phyloP scores from a whole-genome alignment of 2,329 filamentous ascomycete genomes.

The Fonsecaea nubica region DNA sequence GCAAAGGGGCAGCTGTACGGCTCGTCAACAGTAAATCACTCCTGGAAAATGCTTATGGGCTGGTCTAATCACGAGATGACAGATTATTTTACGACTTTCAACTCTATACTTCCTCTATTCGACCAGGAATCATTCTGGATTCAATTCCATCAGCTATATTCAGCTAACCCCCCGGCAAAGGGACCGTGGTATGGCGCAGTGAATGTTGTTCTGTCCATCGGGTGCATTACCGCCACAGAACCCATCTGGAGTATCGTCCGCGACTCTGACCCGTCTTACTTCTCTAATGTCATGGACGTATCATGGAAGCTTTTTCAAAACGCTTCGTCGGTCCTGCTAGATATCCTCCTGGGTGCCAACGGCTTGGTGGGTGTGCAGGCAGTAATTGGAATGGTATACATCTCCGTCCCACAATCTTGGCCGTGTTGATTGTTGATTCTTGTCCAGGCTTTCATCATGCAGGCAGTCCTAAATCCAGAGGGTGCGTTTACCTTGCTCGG shows the following conservation, averaged over 20 bases:
- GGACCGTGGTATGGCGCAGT: constrained; percentile 19
- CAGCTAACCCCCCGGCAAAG: background rate
- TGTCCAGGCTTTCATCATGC: constrained; percentile 19
- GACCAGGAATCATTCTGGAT: constrained; percentile 15
- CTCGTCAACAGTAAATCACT: constrained; percentile 19
- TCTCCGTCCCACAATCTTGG: background rate
- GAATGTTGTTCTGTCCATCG: constrained; percentile 26
- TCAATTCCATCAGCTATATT: constrained; percentile 22
- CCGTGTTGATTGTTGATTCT: background rate
- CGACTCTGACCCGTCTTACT: constrained; percentile 9
- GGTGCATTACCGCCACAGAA: constrained; percentile 21
- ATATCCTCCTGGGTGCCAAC: constrained; percentile 14
- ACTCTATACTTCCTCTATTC: constrained; percentile 20
- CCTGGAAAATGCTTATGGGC: background rate
- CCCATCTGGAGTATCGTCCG: constrained; percentile 5
- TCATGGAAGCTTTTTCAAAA: constrained; percentile 28
- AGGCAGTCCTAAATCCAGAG: constrained; percentile 21
- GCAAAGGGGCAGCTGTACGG: constrained; percentile 17
- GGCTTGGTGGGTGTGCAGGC: constrained; percentile 24
- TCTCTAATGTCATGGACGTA: constrained; percentile 4
- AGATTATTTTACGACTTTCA: constrained; percentile 29
- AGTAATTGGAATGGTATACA: constrained; percentile 25
- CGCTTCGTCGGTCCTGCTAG: constrained; percentile 16
- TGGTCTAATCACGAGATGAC: background rate
- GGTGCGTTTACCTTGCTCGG: constrained; percentile 20